Evolutionary conservation across 192 early-diverging fungal species (phyloP).

Genomic region (Podila epigama): DNA sequence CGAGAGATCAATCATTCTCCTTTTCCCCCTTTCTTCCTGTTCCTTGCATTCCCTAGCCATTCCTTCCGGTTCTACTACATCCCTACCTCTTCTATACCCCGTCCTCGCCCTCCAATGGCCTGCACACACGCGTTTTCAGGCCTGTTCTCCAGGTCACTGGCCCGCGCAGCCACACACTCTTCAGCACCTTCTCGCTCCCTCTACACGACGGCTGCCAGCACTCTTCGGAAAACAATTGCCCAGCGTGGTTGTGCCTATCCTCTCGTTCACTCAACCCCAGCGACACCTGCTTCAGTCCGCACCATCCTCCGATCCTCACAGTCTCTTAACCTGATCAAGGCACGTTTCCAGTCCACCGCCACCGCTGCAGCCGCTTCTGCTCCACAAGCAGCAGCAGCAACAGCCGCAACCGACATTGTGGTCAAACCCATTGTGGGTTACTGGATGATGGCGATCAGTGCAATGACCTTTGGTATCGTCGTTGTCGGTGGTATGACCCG

Average conservation of each 20-base stretch:
- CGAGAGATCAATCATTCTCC: neutral
- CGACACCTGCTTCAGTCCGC: constrained; percentile 1
- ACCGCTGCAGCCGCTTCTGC: constrained; percentile 7
- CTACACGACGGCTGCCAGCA: constrained; percentile 5
- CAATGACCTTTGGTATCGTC: constrained; percentile 92
- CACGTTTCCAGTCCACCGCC: constrained; percentile 44
- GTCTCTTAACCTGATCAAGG: constrained; percentile 19
- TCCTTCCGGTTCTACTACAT: no score
- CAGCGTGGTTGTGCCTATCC: no score
- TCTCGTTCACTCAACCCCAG: neutral
- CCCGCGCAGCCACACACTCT: constrained; percentile 27
- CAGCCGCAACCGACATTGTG: constrained; percentile 8
- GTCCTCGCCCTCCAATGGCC: constrained; percentile 15
- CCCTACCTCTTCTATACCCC: neutral
- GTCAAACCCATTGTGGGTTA: constrained; percentile 80
- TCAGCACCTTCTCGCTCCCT: constrained; percentile 2
- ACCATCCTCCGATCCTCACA: constrained; percentile 1
- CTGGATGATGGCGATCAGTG: constrained; percentile 90
- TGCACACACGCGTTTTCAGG: constrained; percentile 44
- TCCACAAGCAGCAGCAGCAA: constrained; percentile 3
- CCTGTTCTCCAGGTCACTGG: constrained; percentile 29
- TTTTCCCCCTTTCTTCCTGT: neutral
- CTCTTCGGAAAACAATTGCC: neutral
- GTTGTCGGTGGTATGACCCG: constrained; percentile 95
- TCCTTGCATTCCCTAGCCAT: no score